A percentile compares a stretch with the other conserved stretches of the same genome.
phyloP scores from a whole-genome alignment of 139 green algal species.

The Picochlorum sp. region DNA sequence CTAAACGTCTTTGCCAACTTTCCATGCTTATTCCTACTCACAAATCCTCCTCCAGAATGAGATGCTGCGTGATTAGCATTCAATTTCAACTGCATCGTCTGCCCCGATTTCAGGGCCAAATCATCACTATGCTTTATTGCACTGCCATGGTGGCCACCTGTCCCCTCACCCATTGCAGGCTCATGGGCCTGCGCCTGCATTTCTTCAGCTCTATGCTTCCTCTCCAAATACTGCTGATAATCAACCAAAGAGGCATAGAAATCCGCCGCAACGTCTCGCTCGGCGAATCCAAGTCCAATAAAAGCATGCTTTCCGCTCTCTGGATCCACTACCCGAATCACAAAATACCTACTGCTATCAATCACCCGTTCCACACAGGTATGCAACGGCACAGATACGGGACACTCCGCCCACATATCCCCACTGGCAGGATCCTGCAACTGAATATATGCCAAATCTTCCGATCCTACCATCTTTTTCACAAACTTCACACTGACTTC shows the following conservation, averaged over 20 bases:
- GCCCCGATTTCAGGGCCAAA: conserved; percentile 6
- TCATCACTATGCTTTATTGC: neutral
- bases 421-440: conserved; percentile 25
- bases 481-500: conserved; percentile 24
- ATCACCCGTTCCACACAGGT: conserved; percentile 57
- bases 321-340: conserved; percentile 48
- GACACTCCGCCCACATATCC: conserved; percentile 70
- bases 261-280: conserved; percentile 46
- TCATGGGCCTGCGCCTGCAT: conserved; percentile 19
- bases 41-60: neutral
- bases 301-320: conserved; percentile 49
- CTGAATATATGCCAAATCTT: conserved; percentile 23
- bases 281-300: conserved; percentile 55
- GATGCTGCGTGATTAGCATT: neutral
- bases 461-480: neutral
- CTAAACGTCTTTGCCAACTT: conserved; percentile 14
- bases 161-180: neutral
- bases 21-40: conserved; percentile 3
- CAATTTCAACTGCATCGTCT: conserved; percentile 11
- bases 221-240: conserved; percentile 51
- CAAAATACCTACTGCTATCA: conserved; percentile 63
- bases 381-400: conserved; percentile 37
- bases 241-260: conserved; percentile 67
- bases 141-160: neutral
- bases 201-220: conserved; percentile 39